Conservation (phyloP, 2,329 filamentous ascomycete genomes). For the Xylaria sp. region DNA sequence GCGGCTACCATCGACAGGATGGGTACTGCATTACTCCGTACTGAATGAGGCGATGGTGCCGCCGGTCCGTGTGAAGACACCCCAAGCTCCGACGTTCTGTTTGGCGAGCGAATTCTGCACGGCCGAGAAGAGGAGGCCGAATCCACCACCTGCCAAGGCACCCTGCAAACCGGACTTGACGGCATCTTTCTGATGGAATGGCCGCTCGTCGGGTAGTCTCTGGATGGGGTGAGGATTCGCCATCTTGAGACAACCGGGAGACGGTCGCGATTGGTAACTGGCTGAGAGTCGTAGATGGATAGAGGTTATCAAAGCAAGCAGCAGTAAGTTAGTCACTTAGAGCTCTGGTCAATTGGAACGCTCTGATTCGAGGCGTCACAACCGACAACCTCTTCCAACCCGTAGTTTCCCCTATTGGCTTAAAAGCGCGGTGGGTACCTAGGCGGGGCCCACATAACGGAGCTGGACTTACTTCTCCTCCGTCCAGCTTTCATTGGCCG, state of each 20-base stretch:
- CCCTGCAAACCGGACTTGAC: constrained; percentile 74
- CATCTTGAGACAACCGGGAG: constrained; percentile 48
- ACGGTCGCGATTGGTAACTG: constrained; percentile 36
- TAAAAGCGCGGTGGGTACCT: background rate
- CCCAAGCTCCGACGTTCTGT: constrained; percentile 82
- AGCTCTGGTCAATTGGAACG: constrained; percentile 33
- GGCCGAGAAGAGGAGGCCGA: constrained; percentile 78
- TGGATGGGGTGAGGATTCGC: constrained; percentile 48
- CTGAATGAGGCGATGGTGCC: constrained; percentile 74
- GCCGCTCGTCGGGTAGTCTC: constrained; percentile 52
- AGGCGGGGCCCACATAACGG: constrained; percentile 19
- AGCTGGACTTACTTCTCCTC: constrained; percentile 34
- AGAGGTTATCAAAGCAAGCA: constrained; percentile 14
- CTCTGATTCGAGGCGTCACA: constrained; percentile 36
- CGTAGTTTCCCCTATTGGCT: constrained; percentile 32
- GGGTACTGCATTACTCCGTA: constrained; percentile 37
- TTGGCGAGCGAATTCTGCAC: constrained; percentile 88
- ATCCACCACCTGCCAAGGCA: constrained; percentile 71
- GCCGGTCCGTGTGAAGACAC: constrained; percentile 83
- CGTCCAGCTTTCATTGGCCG: constrained; percentile 4
- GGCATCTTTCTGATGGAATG: constrained; percentile 80
- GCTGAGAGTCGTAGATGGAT: constrained; percentile 11
- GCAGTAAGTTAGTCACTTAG: constrained; percentile 1
- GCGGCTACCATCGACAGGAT: constrained; percentile 16
- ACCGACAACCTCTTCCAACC: constrained; percentile 16